Conservation (phyloP, 129 eudicot genomes). For the Deinandra increscens region DNA sequence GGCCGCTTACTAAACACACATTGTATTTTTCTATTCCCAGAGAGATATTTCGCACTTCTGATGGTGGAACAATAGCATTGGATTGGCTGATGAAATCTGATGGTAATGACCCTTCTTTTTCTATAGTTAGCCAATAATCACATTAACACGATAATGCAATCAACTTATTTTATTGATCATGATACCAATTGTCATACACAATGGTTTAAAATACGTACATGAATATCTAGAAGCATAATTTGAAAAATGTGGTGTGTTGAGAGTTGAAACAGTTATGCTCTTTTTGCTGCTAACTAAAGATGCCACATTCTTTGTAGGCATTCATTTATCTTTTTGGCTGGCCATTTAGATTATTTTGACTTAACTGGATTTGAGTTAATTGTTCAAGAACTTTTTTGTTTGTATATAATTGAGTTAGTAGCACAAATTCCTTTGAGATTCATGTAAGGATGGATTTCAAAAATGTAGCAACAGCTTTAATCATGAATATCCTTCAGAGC, state of each 20-base stretch:
- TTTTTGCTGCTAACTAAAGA: background rate
- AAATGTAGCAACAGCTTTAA: background rate
- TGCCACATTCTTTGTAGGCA: background rate
- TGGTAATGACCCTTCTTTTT: constrained; percentile 42
- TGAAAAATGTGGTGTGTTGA: background rate
- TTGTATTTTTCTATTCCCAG: constrained; percentile 36
- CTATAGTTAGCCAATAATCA: background rate
- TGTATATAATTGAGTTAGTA: background rate
- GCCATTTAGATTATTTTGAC: background rate
- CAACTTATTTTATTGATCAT: constrained; percentile 9
- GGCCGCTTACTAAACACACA: background rate
- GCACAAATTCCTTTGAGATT: background rate
- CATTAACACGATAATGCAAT: background rate
- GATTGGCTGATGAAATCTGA: constrained; percentile 68
- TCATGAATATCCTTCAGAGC: background rate
- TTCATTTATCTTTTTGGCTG: background rate
- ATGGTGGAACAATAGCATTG: constrained; percentile 94
- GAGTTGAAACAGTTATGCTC: background rate
- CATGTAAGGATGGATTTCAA: background rate
- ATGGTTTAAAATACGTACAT: background rate
- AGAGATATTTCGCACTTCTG: constrained; percentile 62
- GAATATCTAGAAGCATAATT: background rate
- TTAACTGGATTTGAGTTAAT: background rate
- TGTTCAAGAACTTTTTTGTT: background rate
- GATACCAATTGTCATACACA: background rate